phyloP scores from a whole-genome alignment of 2,329 filamentous ascomycete genomes.

The Phialophora macrospora region DNA sequence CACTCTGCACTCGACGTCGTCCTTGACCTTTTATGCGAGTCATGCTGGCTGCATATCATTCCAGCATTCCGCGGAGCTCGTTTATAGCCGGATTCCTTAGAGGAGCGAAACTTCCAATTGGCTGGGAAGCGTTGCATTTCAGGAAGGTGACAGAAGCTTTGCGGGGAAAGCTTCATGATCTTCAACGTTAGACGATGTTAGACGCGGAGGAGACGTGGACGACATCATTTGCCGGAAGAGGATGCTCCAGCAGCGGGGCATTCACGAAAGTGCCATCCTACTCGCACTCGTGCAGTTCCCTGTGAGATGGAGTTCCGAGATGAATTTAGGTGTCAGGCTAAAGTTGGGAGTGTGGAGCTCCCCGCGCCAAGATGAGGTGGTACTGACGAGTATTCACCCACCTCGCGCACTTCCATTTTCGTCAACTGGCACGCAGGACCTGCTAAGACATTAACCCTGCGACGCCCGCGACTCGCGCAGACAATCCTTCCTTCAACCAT shows the following conservation, averaged over 20 bases:
- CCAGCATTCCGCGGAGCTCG: slow-evolving; percentile 20
- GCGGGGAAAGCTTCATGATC: slow-evolving; percentile 11
- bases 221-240: slow-evolving; percentile 12
- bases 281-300: not conserved
- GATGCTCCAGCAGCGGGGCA: not conserved
- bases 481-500: not conserved
- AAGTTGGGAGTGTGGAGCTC: not conserved
- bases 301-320: not conserved
- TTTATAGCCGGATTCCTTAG: slow-evolving; percentile 6
- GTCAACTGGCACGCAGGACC: not conserved
- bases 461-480: not conserved
- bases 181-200: not conserved
- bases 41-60: not conserved
- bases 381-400: not conserved
- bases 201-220: slow-evolving; percentile 13
- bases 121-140: slow-evolving; percentile 10
- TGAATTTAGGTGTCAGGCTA: not conserved
- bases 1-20: not conserved
- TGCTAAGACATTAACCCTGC: not conserved
- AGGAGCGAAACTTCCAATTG: slow-evolving; percentile 10
- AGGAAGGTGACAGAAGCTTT: slow-evolving; percentile 18
- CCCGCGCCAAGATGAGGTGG: not conserved
- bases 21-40: slow-evolving; percentile 1
- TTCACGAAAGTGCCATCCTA: not conserved
- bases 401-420: not conserved